Conservation (phyloP, 345 rosid genomes). For the Populus euphratica region DNA sequence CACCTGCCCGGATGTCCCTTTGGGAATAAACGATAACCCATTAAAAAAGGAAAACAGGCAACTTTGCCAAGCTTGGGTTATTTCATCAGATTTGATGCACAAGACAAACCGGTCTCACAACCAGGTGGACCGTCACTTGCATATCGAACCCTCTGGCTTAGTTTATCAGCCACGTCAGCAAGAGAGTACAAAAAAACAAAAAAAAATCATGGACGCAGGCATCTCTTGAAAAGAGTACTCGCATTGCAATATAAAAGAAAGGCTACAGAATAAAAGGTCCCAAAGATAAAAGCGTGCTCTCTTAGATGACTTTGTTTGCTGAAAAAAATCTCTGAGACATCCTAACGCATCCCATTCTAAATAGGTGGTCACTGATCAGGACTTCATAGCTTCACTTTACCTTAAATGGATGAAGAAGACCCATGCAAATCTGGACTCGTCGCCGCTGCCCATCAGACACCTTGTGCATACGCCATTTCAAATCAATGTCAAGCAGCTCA, state of each 20-base stretch:
- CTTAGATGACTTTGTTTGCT: neutral
- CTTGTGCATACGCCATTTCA: slow-evolving; percentile 98
- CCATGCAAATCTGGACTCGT: slow-evolving; percentile 97
- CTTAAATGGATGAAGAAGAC: slow-evolving; percentile 91
- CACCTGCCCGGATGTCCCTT: neutral
- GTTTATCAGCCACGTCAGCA: neutral
- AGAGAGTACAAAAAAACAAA: neutral
- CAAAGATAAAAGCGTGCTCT: neutral
- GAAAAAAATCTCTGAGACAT: neutral
- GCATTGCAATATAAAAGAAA: neutral
- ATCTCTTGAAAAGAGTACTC: neutral
- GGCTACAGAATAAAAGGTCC: neutral
- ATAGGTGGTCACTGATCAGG: neutral
- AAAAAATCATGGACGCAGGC: neutral
- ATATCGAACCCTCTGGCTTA: neutral
- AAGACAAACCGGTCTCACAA: neutral
- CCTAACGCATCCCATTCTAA: neutral
- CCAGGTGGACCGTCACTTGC: neutral
- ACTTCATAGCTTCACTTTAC: slow-evolving; percentile 30
- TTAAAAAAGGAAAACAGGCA: neutral
- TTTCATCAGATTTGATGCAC: neutral
- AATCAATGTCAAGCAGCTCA: slow-evolving; percentile 89
- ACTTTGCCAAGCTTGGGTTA: neutral
- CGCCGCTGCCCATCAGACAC: slow-evolving; percentile 98
- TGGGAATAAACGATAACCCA: neutral